Conservation (phyloP, 148 eudicot species). For the Chenopodium suecicum region DNA sequence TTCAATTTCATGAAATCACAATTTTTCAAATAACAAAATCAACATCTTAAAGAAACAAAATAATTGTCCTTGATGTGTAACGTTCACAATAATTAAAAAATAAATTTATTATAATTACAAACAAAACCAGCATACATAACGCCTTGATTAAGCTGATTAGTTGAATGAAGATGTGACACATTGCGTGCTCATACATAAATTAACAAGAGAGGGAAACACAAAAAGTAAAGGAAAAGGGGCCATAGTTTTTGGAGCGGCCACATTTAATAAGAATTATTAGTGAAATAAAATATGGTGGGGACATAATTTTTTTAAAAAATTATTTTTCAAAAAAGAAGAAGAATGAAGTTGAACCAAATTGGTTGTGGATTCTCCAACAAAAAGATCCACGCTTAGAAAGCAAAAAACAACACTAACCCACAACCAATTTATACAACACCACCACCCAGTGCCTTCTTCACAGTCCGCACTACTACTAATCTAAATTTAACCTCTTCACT, state of each 20-base stretch:
- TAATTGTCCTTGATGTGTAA: not conserved
- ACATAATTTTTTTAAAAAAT: not conserved
- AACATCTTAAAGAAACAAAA: too few relatives aligned
- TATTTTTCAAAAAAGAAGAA: conserved; percentile 13
- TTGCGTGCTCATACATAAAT: conserved; percentile 16
- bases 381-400: conserved; percentile 87
- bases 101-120: not conserved
- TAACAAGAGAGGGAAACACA: not conserved
- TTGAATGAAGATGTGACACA: conserved; percentile 31
- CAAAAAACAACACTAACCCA: conserved; percentile 26
- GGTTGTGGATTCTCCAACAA: conserved; percentile 88
- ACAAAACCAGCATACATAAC: conserved; percentile 9
- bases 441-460: not conserved
- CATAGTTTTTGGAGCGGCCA: conserved; percentile 15
- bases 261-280: not conserved
- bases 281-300: conserved; percentile 29
- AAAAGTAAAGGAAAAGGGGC: conserved; percentile 3
- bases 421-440: not conserved
- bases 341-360: conserved; percentile 53
- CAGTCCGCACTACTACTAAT: conserved; percentile 5
- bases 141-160: conserved; percentile 36
- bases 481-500: not conserved
- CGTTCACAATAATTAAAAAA: not conserved
- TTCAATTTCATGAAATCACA: too few relatives aligned
- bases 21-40: too few relatives aligned